Base-by-base conservation (phyloP, 805 yeast genomes). In the Lipomyces spencermartinsiae region DNA sequence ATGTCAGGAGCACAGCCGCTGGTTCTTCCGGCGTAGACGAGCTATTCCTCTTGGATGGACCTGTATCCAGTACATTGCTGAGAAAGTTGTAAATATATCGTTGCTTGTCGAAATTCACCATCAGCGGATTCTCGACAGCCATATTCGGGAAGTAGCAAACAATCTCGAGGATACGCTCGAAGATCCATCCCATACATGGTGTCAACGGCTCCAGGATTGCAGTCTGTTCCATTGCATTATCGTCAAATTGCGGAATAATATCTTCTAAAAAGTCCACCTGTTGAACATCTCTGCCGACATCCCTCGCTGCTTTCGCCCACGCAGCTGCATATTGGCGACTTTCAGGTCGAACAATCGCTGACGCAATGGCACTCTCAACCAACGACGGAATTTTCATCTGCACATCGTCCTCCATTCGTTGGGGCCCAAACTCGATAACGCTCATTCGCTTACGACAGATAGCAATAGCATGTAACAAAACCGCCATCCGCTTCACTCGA, bases 161-260 rank as follows among this genome's bases (percentile, higher is more conserved):
- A 68, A 89, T 86, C 74, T 91, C 97, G 64, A 93, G 76, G 70
- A 94, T 80, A 69, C 96, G 87, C 73, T 90, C 94, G 31, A 90
- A 81, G 61, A 92, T 82, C 98, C 98, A 94, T 10, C 98, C 98
- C 67, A 92, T 86, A 75, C 97, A 93, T 1, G 97, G 95, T 5
- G 92, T 86, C 61, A 91, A 79, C 0, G 88, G 83, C 63, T 83
- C 54, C 29, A 59, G 46, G 5, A 51, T 19, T 9, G 60, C 60
- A 22, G 68, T 61, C 4, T 64, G 49, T 2, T 49, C 49, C 51
- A 37, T 3, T 35, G 29, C 51, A 58, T 51, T 12, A 51, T 61
- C 53, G 39, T 37, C n/a, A 6, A 49, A 34, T 12, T 14, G 10
- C 1, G 72, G 72, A 39, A 68, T 68, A 16, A 69, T 61, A 3